Conservation (phyloP, 1,139 yeast species). For the Tardiomyces depauwii region DNA sequence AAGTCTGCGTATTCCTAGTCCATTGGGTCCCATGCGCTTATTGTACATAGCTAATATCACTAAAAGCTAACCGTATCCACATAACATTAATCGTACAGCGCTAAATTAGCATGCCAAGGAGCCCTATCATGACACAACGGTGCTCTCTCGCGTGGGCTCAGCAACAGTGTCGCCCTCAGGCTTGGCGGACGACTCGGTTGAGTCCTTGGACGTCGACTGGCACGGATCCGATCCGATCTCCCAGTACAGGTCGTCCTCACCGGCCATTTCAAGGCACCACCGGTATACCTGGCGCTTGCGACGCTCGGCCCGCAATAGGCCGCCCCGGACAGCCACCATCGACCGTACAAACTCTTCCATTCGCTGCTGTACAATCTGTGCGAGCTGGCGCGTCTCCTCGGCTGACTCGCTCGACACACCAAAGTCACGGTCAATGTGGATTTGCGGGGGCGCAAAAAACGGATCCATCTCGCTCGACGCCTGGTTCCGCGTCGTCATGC, state of each 20-base stretch:
- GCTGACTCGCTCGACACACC: conserved; percentile 42
- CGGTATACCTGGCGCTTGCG: conserved; percentile 54
- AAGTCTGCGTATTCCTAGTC: no score
- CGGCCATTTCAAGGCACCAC: conserved; percentile 86
- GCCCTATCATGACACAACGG: background rate
- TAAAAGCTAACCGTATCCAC: background rate
- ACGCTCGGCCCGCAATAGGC: conserved; percentile 67
- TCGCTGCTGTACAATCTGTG: conserved; percentile 70
- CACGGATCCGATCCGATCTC: conserved; percentile 7
- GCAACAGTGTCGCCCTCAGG: background rate
- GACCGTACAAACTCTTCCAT: conserved; percentile 85
- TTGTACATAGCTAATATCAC: no score
- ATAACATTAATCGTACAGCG: background rate
- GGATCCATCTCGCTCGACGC: conserved; percentile 37
- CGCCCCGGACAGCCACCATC: conserved; percentile 56
- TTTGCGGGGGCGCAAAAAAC: conserved; percentile 52
- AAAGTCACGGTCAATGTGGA: conserved; percentile 33
- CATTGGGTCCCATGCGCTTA: no score
- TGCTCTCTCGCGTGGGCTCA: background rate
- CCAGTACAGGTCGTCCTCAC: conserved; percentile 34
- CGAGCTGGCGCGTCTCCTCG: conserved; percentile 52
- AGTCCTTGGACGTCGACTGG: background rate
- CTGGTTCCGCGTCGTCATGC: conserved; percentile 26
- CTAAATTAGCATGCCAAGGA: no score
- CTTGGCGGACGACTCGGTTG: no score